Base-by-base conservation (phyloP, 2,329 filamentous ascomycete genomes). In the Venturia nashicola region DNA sequence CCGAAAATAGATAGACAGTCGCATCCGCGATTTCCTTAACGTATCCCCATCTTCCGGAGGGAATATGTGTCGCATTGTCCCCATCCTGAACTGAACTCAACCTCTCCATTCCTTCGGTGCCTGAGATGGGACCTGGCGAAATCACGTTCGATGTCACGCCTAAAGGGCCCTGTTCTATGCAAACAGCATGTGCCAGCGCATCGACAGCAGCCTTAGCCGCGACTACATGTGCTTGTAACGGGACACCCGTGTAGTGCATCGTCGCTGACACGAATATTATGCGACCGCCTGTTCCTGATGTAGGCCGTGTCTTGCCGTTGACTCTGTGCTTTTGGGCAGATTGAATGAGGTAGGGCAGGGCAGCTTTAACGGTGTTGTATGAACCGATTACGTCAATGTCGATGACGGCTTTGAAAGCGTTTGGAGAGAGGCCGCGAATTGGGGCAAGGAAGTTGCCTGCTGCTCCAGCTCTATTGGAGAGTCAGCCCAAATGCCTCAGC, bases 301-400 rank as follows among this genome's bases (percentile, higher is more conserved):
- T 57, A 6, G 73, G 72, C 54, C 77, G 73, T 5, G 78, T 77
- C 39, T 83, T 83, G 1, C 83, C 81, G 68, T 88, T 84, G 20
- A 82, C 81, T 66, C 77, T 82, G 69, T 86, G 78, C 69, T 83
- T 83, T 42, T 77, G 76, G 0, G 89, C 86, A n/a, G 91, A 95
- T 69, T 85, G 81, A 14, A 91, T 76, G 3, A 99, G 83, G 70
- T 96, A 83, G 0, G 91, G 90, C 42, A 97, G 78, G 0, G 91
- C 94, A 3, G 93, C 91, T 77, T 97, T 97, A 71, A 96, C 82
- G 2, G 91, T 96, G 78, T 97, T 96, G 78, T 89, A 99, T 18
- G 90, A 95, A 40, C 94, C 94, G 43, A 97, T 76, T 2, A 96
- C 88, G 73, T 97, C 94, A 71, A 99, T 99, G 66, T 97, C 94